phyloP scores from a whole-genome alignment of 768 basidiomycete species.

The Lactarius hengduanensis region DNA sequence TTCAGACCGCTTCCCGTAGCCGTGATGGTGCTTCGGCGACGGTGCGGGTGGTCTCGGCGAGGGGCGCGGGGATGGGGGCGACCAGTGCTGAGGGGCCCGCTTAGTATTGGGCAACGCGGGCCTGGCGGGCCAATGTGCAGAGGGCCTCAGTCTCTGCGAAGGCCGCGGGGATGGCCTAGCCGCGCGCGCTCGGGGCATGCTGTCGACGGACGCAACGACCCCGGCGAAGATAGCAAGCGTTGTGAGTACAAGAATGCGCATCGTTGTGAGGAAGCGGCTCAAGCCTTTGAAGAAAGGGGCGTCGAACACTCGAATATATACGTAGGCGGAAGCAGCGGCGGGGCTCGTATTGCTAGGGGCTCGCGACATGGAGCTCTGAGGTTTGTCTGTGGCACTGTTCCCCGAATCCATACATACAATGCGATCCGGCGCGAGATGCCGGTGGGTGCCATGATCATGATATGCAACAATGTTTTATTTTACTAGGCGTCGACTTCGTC shows the following conservation, averaged over 20 bases:
- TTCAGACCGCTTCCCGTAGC: neutral
- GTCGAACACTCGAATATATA: neutral
- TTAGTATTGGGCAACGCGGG: neutral
- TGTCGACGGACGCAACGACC: neutral
- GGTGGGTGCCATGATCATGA: too few species aligned
- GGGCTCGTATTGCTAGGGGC: neutral
- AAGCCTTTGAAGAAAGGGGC: neutral
- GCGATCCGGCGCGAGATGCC: too few species aligned
- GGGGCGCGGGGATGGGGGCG: neutral
- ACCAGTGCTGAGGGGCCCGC: neutral
- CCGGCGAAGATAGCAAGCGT: constrained; percentile 6
- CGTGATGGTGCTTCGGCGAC: neutral
- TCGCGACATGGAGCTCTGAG: neutral
- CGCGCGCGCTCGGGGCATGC: neutral
- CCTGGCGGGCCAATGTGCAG: constrained; percentile 1
- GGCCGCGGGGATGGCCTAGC: neutral
- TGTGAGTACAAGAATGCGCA: constrained; percentile 9
- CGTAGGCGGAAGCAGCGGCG: neutral
- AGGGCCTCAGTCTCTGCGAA: neutral
- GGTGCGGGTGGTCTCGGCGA: neutral
- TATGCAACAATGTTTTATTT: too few species aligned
- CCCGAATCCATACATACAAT: too few species aligned
- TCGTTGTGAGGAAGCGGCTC: neutral
- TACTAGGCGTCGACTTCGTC: too few species aligned
- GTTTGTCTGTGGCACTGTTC: too few species aligned